phyloP scores from a whole-genome alignment of 768 basidiomycete species.

The Stropharia rugosoannulata region DNA sequence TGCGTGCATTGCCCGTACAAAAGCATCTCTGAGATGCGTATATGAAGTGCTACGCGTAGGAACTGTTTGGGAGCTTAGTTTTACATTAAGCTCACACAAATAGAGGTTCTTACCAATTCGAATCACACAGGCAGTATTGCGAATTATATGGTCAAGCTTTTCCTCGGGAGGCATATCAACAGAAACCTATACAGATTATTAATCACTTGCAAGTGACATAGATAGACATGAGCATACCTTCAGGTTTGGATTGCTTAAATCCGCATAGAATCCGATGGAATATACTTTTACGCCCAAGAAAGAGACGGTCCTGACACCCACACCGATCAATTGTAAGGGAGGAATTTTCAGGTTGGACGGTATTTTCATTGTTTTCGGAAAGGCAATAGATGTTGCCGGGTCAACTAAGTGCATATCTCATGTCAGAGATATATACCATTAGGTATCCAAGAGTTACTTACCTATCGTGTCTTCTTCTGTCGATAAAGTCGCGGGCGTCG shows the following conservation, averaged over 20 bases:
- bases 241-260: conserved; percentile 64
- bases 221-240: conserved; percentile 37
- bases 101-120: conserved; percentile 57
- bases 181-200: conserved; percentile 43
- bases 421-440: neutral
- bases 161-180: conserved; percentile 58
- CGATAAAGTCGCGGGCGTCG: conserved; percentile 2
- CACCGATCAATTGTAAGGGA: conserved; percentile 70
- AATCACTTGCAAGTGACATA: neutral
- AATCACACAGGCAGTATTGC: conserved; percentile 67
- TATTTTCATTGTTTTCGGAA: conserved; percentile 64
- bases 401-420: conserved; percentile 46
- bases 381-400: conserved; percentile 70
- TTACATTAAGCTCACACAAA: neutral
- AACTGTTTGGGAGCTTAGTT: conserved; percentile 39
- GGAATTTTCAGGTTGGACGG: conserved; percentile 64
- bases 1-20: conserved; percentile 68
- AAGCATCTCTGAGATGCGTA: conserved; percentile 80
- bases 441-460: conserved; percentile 10
- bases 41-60: conserved; percentile 78
- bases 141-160: conserved; percentile 67
- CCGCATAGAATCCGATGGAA: conserved; percentile 88
- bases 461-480: conserved; percentile 25
- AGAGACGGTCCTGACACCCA: conserved; percentile 87
- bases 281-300: conserved; percentile 89